phyloP scores from a whole-genome alignment of 441 rosid genomes.

The Pelargonium cotyledonis region DNA sequence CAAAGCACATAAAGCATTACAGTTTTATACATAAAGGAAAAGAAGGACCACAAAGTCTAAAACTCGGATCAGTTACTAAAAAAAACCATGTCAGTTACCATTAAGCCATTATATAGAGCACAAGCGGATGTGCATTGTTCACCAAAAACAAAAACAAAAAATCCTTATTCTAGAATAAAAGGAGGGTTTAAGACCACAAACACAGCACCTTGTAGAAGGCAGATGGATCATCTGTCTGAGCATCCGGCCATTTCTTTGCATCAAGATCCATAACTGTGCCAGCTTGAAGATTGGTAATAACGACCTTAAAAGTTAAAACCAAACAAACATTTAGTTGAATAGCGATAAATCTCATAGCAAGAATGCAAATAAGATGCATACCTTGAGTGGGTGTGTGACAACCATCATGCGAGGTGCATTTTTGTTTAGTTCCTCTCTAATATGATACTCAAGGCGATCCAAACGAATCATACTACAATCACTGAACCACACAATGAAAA shows the following conservation, averaged over 20 bases:
- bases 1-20: background rate
- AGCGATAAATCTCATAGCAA: background rate
- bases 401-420: constrained; percentile 76
- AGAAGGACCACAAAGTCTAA: too few relatives aligned
- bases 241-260: constrained; percentile 94
- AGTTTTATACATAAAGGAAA: background rate
- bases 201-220: constrained; percentile 69
- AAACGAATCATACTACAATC: constrained; percentile 77
- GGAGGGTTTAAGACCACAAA: background rate
- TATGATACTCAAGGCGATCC: constrained; percentile 90
- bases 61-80: too few relatives aligned
- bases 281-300: constrained; percentile 70
- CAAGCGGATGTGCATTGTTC: background rate
- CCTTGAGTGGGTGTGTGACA: constrained; percentile 89
- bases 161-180: background rate
- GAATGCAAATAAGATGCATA: constrained; percentile 19
- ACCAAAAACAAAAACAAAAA: background rate
- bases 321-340: constrained; percentile 11
- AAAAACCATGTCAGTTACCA: too few relatives aligned
- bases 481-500: constrained; percentile 37
- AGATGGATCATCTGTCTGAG: constrained; percentile 55
- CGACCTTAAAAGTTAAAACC: constrained; percentile 35
- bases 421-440: constrained; percentile 88
- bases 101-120: too few relatives aligned
- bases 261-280: constrained; percentile 58